A percentile compares a stretch with the other conserved stretches of the same genome.
These are phyloP conservation scores for Tritrichomonas foetus DNA, from an alignment of 208 protist species.

Conservation along the genomic window DNA sequence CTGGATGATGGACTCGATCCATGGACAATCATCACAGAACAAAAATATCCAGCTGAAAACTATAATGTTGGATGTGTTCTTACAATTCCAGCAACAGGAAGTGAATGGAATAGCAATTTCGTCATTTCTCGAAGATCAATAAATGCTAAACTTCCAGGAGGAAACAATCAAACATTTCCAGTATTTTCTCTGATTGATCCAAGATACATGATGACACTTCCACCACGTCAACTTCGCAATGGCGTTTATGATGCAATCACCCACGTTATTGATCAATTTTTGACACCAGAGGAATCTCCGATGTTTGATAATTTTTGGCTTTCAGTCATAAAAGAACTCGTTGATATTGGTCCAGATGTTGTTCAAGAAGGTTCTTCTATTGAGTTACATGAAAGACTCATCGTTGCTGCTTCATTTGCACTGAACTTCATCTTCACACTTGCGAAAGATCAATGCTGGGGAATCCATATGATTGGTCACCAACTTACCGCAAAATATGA, in stretches of 20 bases:
- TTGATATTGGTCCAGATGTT: background rate
- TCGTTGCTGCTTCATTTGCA: background rate
- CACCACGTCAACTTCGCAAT: background rate
- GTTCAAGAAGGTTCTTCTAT: background rate
- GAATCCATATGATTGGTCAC: background rate
- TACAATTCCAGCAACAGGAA: background rate
- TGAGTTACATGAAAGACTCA: background rate
- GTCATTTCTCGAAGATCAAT: background rate
- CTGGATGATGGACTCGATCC: background rate
- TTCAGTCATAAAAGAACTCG: background rate
- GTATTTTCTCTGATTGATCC: background rate
- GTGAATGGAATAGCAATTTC: background rate
- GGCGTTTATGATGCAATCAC: background rate
- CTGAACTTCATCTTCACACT: background rate
- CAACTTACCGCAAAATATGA: background rate
- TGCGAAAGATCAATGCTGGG: background rate
- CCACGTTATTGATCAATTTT: background rate
- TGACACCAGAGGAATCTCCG: background rate
- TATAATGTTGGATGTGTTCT: background rate
- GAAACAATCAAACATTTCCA: background rate
- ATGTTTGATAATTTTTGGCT: background rate
- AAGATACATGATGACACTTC: background rate
- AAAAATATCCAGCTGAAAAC: background rate
- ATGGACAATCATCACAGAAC: background rate
- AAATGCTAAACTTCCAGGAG: background rate